phyloP scores from a whole-genome alignment of 2,329 filamentous ascomycete genomes.

The Colletotrichum cereale region DNA sequence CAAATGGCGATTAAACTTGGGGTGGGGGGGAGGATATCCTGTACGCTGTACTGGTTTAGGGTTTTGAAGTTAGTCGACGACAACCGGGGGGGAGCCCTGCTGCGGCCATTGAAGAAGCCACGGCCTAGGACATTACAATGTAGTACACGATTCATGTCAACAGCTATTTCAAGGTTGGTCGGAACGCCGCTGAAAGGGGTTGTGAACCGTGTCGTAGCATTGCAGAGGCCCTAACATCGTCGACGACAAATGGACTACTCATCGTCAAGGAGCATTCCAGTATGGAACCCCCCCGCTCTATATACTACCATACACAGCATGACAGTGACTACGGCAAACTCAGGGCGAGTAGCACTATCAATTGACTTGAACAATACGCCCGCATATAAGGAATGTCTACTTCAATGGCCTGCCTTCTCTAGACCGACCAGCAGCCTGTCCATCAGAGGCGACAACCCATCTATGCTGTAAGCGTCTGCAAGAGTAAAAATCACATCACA shows the following conservation, averaged over 20 bases:
- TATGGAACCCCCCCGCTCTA: background rate
- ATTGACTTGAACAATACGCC: background rate
- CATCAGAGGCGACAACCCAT: background rate
- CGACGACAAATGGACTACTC: slow-evolving; percentile 13
- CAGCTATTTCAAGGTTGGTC: background rate
- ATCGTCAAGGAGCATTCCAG: background rate
- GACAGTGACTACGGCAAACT: slow-evolving; percentile 14
- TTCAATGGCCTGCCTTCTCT: no score
- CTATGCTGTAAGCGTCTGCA: background rate
- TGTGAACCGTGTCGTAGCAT: background rate
- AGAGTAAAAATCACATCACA: background rate
- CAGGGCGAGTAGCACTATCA: no score
- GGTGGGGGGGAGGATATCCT: background rate
- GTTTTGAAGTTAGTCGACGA: background rate
- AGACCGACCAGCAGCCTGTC: background rate
- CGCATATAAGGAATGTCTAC: no score
- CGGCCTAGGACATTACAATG: no score
- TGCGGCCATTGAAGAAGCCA: background rate
- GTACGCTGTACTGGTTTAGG: background rate
- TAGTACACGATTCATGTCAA: background rate
- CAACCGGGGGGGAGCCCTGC: background rate
- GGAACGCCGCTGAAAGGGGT: background rate
- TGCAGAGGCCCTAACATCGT: background rate
- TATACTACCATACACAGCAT: background rate
- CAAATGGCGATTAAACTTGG: background rate